phyloP scores from a whole-genome alignment of 306 rosid species.

The Trifolium repens region DNA sequence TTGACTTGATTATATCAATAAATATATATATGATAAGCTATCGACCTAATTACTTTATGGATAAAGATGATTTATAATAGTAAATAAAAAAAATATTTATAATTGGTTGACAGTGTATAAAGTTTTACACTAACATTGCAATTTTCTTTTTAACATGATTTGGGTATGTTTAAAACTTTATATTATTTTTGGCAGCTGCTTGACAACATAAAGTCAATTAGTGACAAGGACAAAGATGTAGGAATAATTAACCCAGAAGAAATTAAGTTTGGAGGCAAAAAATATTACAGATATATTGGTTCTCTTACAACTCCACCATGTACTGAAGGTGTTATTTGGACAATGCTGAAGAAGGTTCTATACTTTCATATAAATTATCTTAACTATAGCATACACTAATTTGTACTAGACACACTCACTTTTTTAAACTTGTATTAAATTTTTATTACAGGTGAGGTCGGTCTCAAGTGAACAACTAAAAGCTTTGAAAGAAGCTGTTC shows the following conservation, averaged over 20 bases:
- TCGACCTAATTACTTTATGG: background rate
- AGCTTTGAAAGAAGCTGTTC: conserved; percentile 57
- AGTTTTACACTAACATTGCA: background rate
- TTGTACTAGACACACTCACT: background rate
- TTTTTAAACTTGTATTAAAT: background rate
- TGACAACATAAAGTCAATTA: conserved; percentile 43
- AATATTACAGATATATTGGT: conserved; percentile 79
- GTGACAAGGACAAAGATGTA: conserved; percentile 50
- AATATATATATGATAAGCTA: background rate
- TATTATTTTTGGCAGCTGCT: conserved; percentile 48
- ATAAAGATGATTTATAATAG: too few species aligned
- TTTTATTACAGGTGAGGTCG: conserved; percentile 59
- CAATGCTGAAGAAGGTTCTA: conserved; percentile 61
- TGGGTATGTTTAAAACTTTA: background rate
- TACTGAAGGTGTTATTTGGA: conserved; percentile 81
- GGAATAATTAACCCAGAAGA: conserved; percentile 61
- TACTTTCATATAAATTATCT: background rate
- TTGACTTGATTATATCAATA: background rate
- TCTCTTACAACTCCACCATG: conserved; percentile 86
- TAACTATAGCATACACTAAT: background rate
- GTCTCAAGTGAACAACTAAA: conserved; percentile 65
- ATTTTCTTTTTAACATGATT: background rate
- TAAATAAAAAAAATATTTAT: too few species aligned
- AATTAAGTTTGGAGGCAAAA: conserved; percentile 60
- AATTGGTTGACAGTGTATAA: too few species aligned